These are phyloP conservation scores for Bigelowiella natans DNA, from an alignment of 78 protist genomes.

Conservation along the genomic window DNA sequence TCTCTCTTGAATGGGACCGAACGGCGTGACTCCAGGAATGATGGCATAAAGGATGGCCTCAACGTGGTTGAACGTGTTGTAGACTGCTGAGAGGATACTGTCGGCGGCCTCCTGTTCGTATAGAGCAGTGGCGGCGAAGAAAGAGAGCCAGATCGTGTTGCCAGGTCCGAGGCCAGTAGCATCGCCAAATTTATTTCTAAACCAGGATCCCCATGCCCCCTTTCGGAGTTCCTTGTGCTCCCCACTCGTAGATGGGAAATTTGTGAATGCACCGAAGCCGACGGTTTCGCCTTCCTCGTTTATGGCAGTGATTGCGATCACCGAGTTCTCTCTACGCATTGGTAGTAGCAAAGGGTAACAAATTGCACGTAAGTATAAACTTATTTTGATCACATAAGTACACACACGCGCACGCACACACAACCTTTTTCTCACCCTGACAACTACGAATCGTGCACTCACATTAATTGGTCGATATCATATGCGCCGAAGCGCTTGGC, in stretches of 20 bases:
- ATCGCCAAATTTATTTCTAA: background rate
- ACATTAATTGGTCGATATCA: background rate
- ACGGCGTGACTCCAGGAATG: background rate
- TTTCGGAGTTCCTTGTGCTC: background rate
- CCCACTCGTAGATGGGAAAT: background rate
- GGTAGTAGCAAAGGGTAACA: background rate
- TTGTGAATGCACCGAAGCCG: conserved; percentile 12
- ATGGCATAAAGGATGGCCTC: background rate
- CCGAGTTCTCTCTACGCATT: background rate
- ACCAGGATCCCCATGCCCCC: background rate
- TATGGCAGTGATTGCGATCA: background rate
- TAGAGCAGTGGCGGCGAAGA: background rate
- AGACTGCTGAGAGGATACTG: background rate
- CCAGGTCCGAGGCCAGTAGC: background rate
- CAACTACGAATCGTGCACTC: background rate
- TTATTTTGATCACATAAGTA: background rate
- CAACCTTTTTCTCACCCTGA: background rate
- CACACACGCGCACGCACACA: background rate
- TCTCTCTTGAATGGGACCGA: background rate
- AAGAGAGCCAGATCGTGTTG: background rate
- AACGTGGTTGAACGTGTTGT: background rate
- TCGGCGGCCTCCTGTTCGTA: background rate
- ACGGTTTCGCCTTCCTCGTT: background rate
- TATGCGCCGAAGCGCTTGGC: background rate
- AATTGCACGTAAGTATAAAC: too few species aligned